A percentile compares a stretch with the other conserved stretches of the same genome.
Evolutionary conservation across 805 yeast species (phyloP).

Genomic region (Suhomyces canberraensis): DNA sequence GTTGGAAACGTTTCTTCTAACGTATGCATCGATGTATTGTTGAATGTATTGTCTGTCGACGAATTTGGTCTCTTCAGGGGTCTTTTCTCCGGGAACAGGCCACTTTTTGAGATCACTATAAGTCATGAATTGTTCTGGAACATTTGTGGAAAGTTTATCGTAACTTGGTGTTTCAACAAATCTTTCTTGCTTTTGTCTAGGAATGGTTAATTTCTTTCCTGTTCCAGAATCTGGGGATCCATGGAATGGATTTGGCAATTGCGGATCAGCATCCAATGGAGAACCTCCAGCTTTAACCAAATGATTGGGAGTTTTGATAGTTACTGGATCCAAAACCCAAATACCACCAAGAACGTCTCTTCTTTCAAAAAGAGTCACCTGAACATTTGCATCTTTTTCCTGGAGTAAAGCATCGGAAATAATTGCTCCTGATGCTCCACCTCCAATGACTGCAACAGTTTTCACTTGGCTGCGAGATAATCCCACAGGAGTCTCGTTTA

Average conservation of each 20-base stretch:
- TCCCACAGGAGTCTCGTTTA: neutral
- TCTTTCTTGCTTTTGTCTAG: conserved; percentile 21
- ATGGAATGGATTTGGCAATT: conserved; percentile 24
- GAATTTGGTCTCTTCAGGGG: conserved; percentile 19
- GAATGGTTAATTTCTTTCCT: conserved; percentile 5
- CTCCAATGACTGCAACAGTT: conserved; percentile 45
- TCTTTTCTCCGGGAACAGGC: conserved; percentile 21
- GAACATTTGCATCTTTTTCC: conserved; percentile 26
- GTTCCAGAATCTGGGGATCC: neutral
- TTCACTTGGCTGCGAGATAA: conserved; percentile 12
- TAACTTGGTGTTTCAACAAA: conserved; percentile 31
- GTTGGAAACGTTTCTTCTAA: conserved; percentile 17
- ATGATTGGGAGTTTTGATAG: conserved; percentile 17
- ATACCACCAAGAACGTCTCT: conserved; percentile 41
- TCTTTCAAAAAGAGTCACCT: conserved; percentile 40
- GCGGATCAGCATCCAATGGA: conserved; percentile 25
- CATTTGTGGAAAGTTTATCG: conserved; percentile 31
- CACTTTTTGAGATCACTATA: conserved; percentile 39
- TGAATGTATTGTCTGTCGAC: conserved; percentile 26
- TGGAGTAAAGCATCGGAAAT: conserved; percentile 36
- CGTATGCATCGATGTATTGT: conserved; percentile 27
- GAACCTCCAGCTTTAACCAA: conserved; percentile 20
- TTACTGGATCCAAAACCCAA: conserved; percentile 35
- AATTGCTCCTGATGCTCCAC: conserved; percentile 51
- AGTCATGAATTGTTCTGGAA: conserved; percentile 45